Percentiles rank a stretch among this genome's conserved stretches.
Conservation (phyloP, 805 yeast species). For the Myxozyma mucilagina region DNA sequence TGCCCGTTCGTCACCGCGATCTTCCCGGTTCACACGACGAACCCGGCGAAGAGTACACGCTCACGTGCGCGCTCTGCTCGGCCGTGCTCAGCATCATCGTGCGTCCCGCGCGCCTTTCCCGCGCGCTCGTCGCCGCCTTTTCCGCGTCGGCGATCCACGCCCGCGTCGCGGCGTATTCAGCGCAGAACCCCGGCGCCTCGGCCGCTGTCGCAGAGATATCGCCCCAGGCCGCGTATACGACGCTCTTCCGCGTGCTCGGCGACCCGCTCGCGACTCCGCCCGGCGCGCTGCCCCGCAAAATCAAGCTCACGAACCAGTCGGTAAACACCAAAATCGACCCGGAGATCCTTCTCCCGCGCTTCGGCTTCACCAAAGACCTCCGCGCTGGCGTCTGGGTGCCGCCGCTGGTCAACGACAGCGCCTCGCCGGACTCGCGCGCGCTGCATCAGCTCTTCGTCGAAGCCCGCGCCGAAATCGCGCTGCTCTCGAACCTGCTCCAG, state of each 20-base stretch:
- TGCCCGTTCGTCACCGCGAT: slow-evolving; percentile 6
- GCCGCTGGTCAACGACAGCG: slow-evolving; percentile 16
- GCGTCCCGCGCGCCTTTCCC: slow-evolving; percentile 43
- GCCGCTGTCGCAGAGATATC: not conserved
- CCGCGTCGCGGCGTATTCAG: slow-evolving; percentile 49
- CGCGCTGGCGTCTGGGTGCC: slow-evolving; percentile 19
- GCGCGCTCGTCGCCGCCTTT: slow-evolving; percentile 50
- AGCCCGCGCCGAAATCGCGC: slow-evolving; percentile 21
- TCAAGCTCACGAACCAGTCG: slow-evolving; percentile 52
- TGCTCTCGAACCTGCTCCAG: too few species aligned
- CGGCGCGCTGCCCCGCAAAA: slow-evolving; percentile 53
- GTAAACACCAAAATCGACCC: slow-evolving; percentile 62
- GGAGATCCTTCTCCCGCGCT: slow-evolving; percentile 45
- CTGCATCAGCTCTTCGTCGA: slow-evolving; percentile 11
- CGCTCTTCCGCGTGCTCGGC: slow-evolving; percentile 61
- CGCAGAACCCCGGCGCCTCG: not conserved
- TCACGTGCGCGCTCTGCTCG: slow-evolving; percentile 18
- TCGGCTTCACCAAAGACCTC: slow-evolving; percentile 16
- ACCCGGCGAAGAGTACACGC: slow-evolving; percentile 5
- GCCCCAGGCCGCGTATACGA: slow-evolving; percentile 49
- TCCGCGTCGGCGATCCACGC: slow-evolving; percentile 52
- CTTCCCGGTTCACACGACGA: not conserved
- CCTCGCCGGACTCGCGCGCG: slow-evolving; percentile 2
- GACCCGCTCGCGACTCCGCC: slow-evolving; percentile 60
- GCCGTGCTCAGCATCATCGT: slow-evolving; percentile 1